A percentile compares a stretch with the other conserved stretches of the same genome.
Conservation (phyloP, 306 rosid genomes). For the Glycine latifolia region DNA sequence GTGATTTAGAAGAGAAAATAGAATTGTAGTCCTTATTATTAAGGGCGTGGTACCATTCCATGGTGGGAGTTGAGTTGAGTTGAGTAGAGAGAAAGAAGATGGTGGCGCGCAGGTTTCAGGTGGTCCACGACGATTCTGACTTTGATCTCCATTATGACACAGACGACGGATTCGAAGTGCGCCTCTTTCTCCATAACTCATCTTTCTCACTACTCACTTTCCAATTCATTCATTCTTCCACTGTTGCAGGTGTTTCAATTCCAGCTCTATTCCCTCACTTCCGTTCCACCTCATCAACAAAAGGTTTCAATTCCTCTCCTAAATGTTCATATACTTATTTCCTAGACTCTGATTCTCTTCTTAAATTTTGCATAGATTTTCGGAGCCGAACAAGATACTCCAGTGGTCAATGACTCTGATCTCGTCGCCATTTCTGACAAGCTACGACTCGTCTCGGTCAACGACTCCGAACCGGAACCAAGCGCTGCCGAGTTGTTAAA, state of each 20-base stretch:
- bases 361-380: conserved; percentile 43
- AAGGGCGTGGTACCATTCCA: neutral
- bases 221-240: neutral
- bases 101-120: conserved; percentile 71
- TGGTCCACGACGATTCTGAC: conserved; percentile 59
- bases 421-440: conserved; percentile 63
- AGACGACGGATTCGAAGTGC: conserved; percentile 70
- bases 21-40: neutral
- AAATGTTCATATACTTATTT: too few relatives aligned
- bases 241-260: conserved; percentile 67
- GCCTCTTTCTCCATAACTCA: neutral
- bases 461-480: conserved; percentile 30
- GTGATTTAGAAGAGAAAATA: neutral
- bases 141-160: conserved; percentile 70
- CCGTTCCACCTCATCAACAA: conserved; percentile 70
- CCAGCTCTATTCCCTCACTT: conserved; percentile 82
- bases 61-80: too few relatives aligned
- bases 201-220: neutral
- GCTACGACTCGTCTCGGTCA: conserved; percentile 65
- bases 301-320: conserved; percentile 25
- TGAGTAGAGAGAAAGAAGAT: conserved; percentile 34
- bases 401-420: conserved; percentile 64
- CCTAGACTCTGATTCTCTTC: too few relatives aligned
- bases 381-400: conserved; percentile 53
- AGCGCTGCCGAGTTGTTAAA: conserved; percentile 44